Percentiles rank a stretch among this genome's conserved stretches.
phyloP scores from a whole-genome alignment of 495 filamentous ascomycete genomes.

The Aspergillus heteromorphus region DNA sequence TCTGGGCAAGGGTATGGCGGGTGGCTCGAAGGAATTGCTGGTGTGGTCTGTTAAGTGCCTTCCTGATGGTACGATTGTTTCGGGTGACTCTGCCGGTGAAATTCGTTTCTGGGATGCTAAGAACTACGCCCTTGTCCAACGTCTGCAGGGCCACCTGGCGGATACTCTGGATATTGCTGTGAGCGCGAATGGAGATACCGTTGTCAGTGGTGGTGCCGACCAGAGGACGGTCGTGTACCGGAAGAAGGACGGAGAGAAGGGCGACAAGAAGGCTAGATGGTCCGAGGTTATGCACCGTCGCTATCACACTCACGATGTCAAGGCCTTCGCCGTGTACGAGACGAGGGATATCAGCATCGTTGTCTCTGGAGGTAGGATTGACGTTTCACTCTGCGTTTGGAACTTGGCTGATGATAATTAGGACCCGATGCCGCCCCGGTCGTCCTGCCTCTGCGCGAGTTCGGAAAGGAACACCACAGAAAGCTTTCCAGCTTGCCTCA shows the following conservation, averaged over 20 bases:
- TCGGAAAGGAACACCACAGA: slow-evolving; percentile 74
- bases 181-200: slow-evolving; percentile 71
- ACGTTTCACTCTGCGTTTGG: neutral
- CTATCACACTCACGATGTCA: slow-evolving; percentile 89
- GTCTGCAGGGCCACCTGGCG: slow-evolving; percentile 79
- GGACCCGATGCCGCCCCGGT: slow-evolving; percentile 82
- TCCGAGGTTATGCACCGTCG: slow-evolving; percentile 74
- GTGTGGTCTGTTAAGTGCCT: slow-evolving; percentile 91
- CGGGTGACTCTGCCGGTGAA: slow-evolving; percentile 90
- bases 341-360: slow-evolving; percentile 75
- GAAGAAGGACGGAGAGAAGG: slow-evolving; percentile 46
- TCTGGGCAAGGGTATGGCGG: slow-evolving; percentile 66
- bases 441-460: slow-evolving; percentile 72
- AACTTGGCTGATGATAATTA: slow-evolving; percentile 39
- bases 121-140: slow-evolving; percentile 79
- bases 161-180: slow-evolving; percentile 82
- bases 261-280: slow-evolving; percentile 63
- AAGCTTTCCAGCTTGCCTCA: slow-evolving; percentile 77
- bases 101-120: slow-evolving; percentile 90
- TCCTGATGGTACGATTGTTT: slow-evolving; percentile 82
- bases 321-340: slow-evolving; percentile 89
- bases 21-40: slow-evolving; percentile 75
- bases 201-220: slow-evolving; percentile 91
- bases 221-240: slow-evolving; percentile 76
- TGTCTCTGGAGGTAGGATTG: slow-evolving; percentile 77